phyloP scores from a whole-genome alignment of 225 moss, liverwort and hornwort genomes.

The Physcomitrium patens region DNA sequence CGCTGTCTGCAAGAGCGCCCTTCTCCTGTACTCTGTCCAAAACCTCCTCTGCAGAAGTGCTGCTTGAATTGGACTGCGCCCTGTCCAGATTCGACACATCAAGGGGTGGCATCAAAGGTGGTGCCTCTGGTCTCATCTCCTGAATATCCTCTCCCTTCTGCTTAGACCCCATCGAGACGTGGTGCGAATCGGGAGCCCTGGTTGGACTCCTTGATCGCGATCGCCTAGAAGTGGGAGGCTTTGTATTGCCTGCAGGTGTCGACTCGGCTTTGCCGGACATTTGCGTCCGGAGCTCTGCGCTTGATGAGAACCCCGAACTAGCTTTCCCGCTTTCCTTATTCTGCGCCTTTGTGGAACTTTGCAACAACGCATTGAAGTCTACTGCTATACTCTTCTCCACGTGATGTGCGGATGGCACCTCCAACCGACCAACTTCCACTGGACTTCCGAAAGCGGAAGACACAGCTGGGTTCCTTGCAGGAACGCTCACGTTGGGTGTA shows the following conservation, averaged over 20 bases:
- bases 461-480: slow-evolving; percentile 37
- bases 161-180: slow-evolving; percentile 52
- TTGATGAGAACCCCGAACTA: slow-evolving; percentile 26
- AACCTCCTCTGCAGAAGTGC: slow-evolving; percentile 51
- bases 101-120: slow-evolving; percentile 47
- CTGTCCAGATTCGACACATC: slow-evolving; percentile 46
- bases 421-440: slow-evolving; percentile 54
- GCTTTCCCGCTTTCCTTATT: slow-evolving; percentile 28
- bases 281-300: slow-evolving; percentile 33
- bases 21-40: slow-evolving; percentile 60
- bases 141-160: slow-evolving; percentile 42
- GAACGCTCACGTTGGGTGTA: slow-evolving; percentile 32
- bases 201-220: slow-evolving; percentile 71
- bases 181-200: slow-evolving; percentile 65
- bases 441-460: slow-evolving; percentile 66
- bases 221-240: slow-evolving; percentile 50
- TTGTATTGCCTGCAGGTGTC: slow-evolving; percentile 33
- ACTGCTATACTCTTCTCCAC: slow-evolving; percentile 56
- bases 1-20: slow-evolving; percentile 51
- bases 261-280: slow-evolving; percentile 43
- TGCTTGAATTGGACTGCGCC: slow-evolving; percentile 50
- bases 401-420: slow-evolving; percentile 39
- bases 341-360: slow-evolving; percentile 35
- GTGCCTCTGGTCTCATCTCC: slow-evolving; percentile 43
- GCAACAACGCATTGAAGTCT: slow-evolving; percentile 51